Conservation (phyloP, 352 stramenopile species). For the Aphanomyces euteiches region DNA sequence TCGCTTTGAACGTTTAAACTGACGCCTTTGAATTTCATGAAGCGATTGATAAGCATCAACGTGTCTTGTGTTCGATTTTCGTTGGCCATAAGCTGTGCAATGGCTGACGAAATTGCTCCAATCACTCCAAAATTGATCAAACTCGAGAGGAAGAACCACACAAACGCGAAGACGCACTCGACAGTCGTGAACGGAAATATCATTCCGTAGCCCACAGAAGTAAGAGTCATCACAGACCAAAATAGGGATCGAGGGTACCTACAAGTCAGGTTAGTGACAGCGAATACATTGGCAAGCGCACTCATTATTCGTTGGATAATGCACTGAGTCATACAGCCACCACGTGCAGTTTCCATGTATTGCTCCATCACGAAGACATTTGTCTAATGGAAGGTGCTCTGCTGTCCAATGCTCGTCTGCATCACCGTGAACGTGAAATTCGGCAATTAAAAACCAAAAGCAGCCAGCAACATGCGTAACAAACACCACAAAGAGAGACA, state of each 20-base stretch:
- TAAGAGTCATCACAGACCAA: conserved; percentile 69
- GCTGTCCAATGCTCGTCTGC: conserved; percentile 29
- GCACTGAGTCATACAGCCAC: conserved; percentile 49
- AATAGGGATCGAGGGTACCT: conserved; percentile 72
- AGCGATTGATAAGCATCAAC: conserved; percentile 64
- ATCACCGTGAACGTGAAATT: conserved; percentile 44
- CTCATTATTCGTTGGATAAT: conserved; percentile 24
- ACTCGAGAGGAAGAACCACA: conserved; percentile 61
- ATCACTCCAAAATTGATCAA: conserved; percentile 80
- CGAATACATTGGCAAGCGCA: conserved; percentile 38
- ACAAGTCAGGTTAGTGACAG: conserved; percentile 40
- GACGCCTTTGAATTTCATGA: conserved; percentile 57
- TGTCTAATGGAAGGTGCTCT: not conserved
- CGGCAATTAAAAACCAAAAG: conserved; percentile 70
- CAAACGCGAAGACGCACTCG: conserved; percentile 61
- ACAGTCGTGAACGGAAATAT: conserved; percentile 69
- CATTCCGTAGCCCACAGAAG: conserved; percentile 70
- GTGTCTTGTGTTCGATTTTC: conserved; percentile 62
- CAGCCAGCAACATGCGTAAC: conserved; percentile 59
- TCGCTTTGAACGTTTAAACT: conserved; percentile 52
- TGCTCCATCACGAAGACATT: conserved; percentile 20
- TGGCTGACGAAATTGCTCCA: conserved; percentile 73
- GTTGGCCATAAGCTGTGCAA: conserved; percentile 58
- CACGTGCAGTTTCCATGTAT: conserved; percentile 59
- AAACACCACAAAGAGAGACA: conserved; percentile 63